Evolutionary conservation across 2,329 filamentous ascomycete species (phyloP).

Genomic region (Monilinia polystroma): DNA sequence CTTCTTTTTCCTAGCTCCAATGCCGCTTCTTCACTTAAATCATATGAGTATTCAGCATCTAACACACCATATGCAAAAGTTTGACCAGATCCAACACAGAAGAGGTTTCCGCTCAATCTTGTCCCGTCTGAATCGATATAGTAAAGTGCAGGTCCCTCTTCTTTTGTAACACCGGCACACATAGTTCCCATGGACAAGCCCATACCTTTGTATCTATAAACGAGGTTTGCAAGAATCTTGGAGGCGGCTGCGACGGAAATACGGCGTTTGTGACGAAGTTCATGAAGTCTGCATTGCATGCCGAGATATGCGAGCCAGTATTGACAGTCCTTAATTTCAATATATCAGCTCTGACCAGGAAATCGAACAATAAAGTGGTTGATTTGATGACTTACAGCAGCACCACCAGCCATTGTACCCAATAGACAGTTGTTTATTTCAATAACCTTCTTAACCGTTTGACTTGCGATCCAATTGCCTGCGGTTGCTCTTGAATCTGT

Average conservation of each 20-base stretch:
- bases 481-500: constrained; percentile 97
- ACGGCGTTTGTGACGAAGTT: constrained; percentile 97
- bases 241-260: constrained; percentile 96
- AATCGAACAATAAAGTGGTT: not conserved
- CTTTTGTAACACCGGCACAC: constrained; percentile 93
- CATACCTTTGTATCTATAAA: constrained; percentile 99
- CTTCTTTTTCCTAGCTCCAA: constrained; percentile 87
- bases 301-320: constrained; percentile 99
- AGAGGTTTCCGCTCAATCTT: constrained; percentile 86
- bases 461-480: constrained; percentile 98
- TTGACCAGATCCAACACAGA: constrained; percentile 97
- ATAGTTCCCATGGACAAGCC: constrained; percentile 99
- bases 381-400: constrained; percentile 60
- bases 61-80: constrained; percentile 98
- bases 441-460: constrained; percentile 99
- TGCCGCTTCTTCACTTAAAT: constrained; percentile 82
- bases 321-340: constrained; percentile 76
- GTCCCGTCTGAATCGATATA: constrained; percentile 99
- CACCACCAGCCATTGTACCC: constrained; percentile 97
- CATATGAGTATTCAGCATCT: constrained; percentile 91
- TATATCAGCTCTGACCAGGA: constrained; percentile 4
- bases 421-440: constrained; percentile 94
- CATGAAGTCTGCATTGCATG: constrained; percentile 98
- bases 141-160: constrained; percentile 96
- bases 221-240: constrained; percentile 97